Evolutionary conservation across 208 protist genomes (phyloP).

Genomic region (Leishmania gerbilli): DNA sequence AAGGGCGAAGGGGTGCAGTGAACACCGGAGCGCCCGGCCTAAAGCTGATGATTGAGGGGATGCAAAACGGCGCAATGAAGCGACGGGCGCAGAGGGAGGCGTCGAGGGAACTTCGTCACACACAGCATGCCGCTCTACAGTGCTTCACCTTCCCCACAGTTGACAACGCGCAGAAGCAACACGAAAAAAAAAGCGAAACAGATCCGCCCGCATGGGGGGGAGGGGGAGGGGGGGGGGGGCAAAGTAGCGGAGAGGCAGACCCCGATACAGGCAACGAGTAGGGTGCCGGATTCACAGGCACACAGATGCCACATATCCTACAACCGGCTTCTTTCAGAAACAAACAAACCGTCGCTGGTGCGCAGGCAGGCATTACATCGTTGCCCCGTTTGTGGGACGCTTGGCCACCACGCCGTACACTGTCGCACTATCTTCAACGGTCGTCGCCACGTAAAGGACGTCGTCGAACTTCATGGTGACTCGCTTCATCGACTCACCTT

Average conservation of each 20-base stretch:
- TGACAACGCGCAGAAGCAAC: neutral
- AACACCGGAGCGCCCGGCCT: neutral
- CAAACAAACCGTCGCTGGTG: neutral
- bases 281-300: no score
- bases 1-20: neutral
- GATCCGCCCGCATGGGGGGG: no score
- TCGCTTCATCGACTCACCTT: conserved; percentile 66
- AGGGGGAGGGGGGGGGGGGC: neutral
- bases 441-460: conserved; percentile 79
- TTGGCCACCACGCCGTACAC: conserved; percentile 76
- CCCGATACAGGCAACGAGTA: neutral
- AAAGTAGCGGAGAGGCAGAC: neutral
- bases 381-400: conserved; percentile 30
- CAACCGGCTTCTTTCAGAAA: neutral
- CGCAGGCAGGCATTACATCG: conserved; percentile 11
- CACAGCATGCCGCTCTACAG: neutral
- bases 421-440: conserved; percentile 35
- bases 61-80: neutral
- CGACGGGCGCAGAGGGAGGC: neutral
- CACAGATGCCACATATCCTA: no score
- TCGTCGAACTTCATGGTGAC: conserved; percentile 81
- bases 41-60: neutral
- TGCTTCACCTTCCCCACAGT: neutral
- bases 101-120: neutral
- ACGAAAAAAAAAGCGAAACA: neutral